Base-by-base conservation (phyloP, 129 eudicot genomes). In the Artemisia tridentata region DNA sequence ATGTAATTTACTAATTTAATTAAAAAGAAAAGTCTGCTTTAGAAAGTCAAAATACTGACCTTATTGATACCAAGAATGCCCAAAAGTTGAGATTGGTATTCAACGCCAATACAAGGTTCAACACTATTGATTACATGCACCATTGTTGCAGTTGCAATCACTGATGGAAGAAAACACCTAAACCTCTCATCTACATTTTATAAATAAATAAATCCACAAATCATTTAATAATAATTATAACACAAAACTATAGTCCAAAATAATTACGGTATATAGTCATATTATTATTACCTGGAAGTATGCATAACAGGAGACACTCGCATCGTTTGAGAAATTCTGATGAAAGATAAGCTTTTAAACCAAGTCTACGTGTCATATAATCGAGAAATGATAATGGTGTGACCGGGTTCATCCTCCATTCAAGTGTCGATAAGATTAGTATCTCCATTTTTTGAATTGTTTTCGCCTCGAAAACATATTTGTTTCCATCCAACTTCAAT, bases 321-420 rank as follows among this genome's bases (percentile, higher is more conserved):
- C 80, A 85, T 86, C 92, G 82, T 63, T 79, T 80, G 34, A 85
- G 72, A 57, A 90, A 83, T 38, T 83, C 84, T n/a, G 50, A 79
- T 2, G 67, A 80, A 23, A 84, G 66, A 65, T 78, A 41, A 64
- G 16, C 9, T 57, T 76, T 82, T 25, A 88, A 75, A 12, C 90
- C 84, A 1, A 91, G 88, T 79, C 90, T 88, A 72, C 84, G 80
- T 5, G 86, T 74, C 19, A 86, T 56, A 66, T 63, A 84, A 76
- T 86, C 92, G 54, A 88, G 80, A 76, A 86, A 91, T 9, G 97
- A 88, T 14, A 85, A 51, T 74, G 97, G 92, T 14, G 96, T 91
- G 12, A 91, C 92, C 4, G 96, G 96, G 55, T 84, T 88, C 96
- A 91, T 91, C 92, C 73, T 86, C 97, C 97, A 88, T 67, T 85